phyloP scores from a whole-genome alignment of 2,329 filamentous ascomycete genomes.

The Nemania sp. region DNA sequence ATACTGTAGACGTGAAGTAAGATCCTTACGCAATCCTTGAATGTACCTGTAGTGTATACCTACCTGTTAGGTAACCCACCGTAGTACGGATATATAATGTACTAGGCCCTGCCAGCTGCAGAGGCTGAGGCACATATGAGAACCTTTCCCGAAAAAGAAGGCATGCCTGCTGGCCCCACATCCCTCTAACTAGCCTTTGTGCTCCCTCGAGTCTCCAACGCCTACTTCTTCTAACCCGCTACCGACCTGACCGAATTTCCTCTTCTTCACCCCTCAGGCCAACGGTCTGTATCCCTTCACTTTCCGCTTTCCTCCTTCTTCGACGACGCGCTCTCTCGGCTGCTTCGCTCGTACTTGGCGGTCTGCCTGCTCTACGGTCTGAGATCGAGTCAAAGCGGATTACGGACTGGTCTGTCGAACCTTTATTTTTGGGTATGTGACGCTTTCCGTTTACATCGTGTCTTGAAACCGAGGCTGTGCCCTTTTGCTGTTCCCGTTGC shows the following conservation, averaged over 20 bases:
- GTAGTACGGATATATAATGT: not conserved
- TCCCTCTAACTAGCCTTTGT: slow-evolving; percentile 11
- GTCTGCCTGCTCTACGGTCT: slow-evolving; percentile 10
- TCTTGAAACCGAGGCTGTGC: not conserved
- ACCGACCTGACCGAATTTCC: slow-evolving; percentile 14
- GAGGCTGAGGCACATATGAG: not conserved
- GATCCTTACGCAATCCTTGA: not conserved
- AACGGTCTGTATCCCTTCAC: slow-evolving; percentile 26
- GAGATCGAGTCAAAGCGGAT: slow-evolving; percentile 21
- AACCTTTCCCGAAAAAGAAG: slow-evolving; percentile 7
- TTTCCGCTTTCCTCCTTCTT: slow-evolving; percentile 19
- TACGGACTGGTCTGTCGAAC: slow-evolving; percentile 30
- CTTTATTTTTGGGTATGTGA: slow-evolving; percentile 28
- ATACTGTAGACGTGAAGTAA: too few relatives aligned
- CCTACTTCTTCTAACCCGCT: slow-evolving; percentile 9
- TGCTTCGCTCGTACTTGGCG: slow-evolving; percentile 6
- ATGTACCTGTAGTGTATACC: too few relatives aligned
- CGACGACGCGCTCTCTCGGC: slow-evolving; percentile 18
- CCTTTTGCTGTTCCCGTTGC: not conserved
- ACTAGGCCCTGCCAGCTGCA: not conserved
- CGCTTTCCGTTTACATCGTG: not conserved
- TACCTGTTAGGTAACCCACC: too few relatives aligned
- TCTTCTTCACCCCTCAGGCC: slow-evolving; percentile 21
- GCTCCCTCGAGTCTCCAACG: slow-evolving; percentile 13
- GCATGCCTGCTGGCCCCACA: not conserved